phyloP scores from a whole-genome alignment of 1,284 basidiomycete species.

The Exobasidium rhododendri region DNA sequence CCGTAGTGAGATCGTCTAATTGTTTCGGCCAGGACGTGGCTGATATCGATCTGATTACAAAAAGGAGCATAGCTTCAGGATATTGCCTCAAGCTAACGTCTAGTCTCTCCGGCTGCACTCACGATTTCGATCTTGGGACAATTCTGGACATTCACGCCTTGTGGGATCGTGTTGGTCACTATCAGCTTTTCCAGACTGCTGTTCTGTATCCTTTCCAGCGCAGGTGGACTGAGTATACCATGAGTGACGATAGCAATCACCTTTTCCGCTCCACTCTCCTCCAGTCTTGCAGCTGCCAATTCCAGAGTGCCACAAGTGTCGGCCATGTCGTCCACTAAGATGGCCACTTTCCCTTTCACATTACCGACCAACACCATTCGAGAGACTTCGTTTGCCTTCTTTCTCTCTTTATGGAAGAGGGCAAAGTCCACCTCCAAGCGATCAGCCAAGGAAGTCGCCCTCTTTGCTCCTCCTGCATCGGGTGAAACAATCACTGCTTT shows the following conservation, averaged over 20 bases:
- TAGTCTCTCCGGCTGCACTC: neutral
- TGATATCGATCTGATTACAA: conserved; percentile 92
- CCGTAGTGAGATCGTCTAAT: conserved; percentile 72
- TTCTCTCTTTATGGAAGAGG: conserved; percentile 98
- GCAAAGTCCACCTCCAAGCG: conserved; percentile 96
- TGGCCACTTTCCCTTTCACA: conserved; percentile 87
- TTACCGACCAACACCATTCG: conserved; percentile 97
- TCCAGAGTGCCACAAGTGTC: conserved; percentile 98
- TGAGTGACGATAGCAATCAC: conserved; percentile 95
- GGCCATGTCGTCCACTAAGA: conserved; percentile 99
- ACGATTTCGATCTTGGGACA: conserved; percentile 77
- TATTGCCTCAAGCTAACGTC: conserved; percentile 7
- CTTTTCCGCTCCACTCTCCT: conserved; percentile 81
- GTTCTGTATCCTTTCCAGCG: conserved; percentile 61
- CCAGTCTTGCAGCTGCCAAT: conserved; percentile 81
- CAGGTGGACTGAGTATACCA: conserved; percentile 88
- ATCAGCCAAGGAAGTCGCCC: conserved; percentile 98
- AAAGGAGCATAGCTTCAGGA: neutral
- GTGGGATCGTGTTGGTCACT: conserved; percentile 97
- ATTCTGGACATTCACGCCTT: conserved; percentile 69
- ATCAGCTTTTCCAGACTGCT: conserved; percentile 81
- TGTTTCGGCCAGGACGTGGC: conserved; percentile 91
- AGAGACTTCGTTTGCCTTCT: conserved; percentile 98
- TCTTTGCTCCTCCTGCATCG: conserved; percentile 96
- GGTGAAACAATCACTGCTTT: conserved; percentile 96